Evolutionary conservation across 1,139 yeast genomes (phyloP), one percentile per base, ranked within the genome.

Genomic region (Yamadazyma mexicana): DNA sequence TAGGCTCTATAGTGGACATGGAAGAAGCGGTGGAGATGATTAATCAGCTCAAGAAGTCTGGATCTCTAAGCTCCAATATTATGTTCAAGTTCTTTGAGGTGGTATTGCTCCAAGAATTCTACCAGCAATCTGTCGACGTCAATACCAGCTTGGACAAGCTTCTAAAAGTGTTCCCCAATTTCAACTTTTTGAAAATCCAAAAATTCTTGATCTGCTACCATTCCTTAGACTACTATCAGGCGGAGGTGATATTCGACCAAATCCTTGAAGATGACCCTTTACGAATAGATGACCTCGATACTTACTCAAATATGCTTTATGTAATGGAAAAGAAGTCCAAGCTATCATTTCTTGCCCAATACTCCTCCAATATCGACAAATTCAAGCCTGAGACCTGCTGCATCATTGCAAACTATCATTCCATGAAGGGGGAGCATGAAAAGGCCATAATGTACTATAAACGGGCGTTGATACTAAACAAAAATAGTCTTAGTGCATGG

Each of bases 361-460:
- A 83, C 56, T 88, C 95, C 0, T 77, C 87, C 0, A 79, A 80
- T 40, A 79, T 91, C 17, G 98, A 94, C 62, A 83, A 82, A 54
- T 88, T 87, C 58, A 73, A 96, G 38, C 94, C 98, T 0, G 98
- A 94, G 59, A 87, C 98, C 1, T 91, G 98, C 59, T 89, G 97
- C 54, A 86, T 92, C 17, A 74, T 91, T 24, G 98, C 98, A 6
- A 92, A 94, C 58, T 92, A 88, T 62, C 92, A 91, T 60, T 87
- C 96, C 33, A 76, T 94, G 62, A 83, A 86, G 51, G 87, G 91
- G 41, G 96, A 92, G 54, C 98, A 92, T 59, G 97, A 91, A 58
- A 87, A 87, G 61, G 95, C 98, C 0, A 88, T 94, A 43, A 81
- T 85, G 79, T 89, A 89, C 62, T 94, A 91, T 56, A 85, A 89